Conservation (phyloP, 2,329 filamentous ascomycete species). For the Balansia obtecta region DNA sequence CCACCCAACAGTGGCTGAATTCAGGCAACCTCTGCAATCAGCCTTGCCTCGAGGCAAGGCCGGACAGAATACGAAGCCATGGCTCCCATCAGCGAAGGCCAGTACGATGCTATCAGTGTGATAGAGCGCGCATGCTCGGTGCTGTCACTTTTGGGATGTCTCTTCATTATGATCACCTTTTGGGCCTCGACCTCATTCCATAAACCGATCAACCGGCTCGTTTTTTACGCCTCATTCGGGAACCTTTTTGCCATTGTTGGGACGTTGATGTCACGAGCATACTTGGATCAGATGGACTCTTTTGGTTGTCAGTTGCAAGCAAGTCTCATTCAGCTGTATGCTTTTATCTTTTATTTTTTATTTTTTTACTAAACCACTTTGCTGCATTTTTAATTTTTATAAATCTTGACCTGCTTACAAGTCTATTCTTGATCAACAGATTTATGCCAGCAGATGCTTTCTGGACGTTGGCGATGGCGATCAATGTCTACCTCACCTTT, state of each 20-base stretch:
- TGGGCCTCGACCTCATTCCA: slow-evolving; percentile 56
- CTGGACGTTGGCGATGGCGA: slow-evolving; percentile 72
- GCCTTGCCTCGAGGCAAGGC: not conserved
- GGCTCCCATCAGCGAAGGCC: slow-evolving; percentile 11
- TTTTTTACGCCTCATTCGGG: slow-evolving; percentile 74
- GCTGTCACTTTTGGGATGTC: slow-evolving; percentile 56
- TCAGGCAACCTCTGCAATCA: not conserved
- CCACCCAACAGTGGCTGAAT: not conserved
- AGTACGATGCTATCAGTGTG: slow-evolving; percentile 42
- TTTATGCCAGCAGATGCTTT: slow-evolving; percentile 66
- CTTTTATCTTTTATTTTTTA: too few species aligned
- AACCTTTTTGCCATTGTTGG: slow-evolving; percentile 69
- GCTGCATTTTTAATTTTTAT: too few species aligned
- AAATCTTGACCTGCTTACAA: too few species aligned
- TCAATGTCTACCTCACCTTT: slow-evolving; percentile 74
- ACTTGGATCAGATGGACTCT: slow-evolving; percentile 33
- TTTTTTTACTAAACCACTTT: too few species aligned
- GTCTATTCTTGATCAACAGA: slow-evolving; percentile 32
- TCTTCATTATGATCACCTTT: slow-evolving; percentile 64
- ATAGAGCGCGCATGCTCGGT: slow-evolving; percentile 59
- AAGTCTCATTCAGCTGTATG: slow-evolving; percentile 73
- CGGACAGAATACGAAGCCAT: not conserved
- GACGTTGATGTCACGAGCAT: slow-evolving; percentile 58
- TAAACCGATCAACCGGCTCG: slow-evolving; percentile 76
- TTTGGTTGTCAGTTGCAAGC: slow-evolving; percentile 60